These are phyloP conservation scores for Priceomyces medius DNA, from an alignment of 805 yeast genomes.

Conservation along the genomic window DNA sequence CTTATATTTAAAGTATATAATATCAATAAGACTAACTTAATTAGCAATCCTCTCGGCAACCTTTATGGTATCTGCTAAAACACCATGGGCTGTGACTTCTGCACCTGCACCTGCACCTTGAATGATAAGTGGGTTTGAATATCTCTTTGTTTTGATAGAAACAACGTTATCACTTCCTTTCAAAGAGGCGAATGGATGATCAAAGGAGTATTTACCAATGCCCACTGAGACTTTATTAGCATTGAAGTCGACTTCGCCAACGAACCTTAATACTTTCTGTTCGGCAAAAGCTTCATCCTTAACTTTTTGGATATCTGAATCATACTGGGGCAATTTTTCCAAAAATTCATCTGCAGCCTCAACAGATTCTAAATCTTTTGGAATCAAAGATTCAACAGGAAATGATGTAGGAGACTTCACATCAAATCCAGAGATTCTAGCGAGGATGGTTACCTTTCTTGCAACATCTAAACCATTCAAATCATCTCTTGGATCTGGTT, in stretches of 20 bases:
- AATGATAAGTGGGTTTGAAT: constrained; percentile 85
- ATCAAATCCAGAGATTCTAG: constrained; percentile 84
- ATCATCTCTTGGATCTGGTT: constrained; percentile 99
- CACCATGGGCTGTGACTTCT: constrained; percentile 74
- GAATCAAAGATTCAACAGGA: constrained; percentile 92
- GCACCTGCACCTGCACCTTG: constrained; percentile 98
- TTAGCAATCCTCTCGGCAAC: constrained; percentile 80
- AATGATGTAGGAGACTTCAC: constrained; percentile 88
- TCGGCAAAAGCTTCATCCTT: constrained; percentile 80
- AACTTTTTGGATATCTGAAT: constrained; percentile 70
- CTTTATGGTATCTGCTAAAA: constrained; percentile 88
- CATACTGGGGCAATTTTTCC: constrained; percentile 78
- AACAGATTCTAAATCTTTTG: constrained; percentile 75
- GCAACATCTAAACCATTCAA: constrained; percentile 98
- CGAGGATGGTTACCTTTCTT: constrained; percentile 93
- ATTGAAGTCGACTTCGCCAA: constrained; percentile 83
- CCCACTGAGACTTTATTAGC: constrained; percentile 76
- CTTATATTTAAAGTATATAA: constrained; percentile 3
- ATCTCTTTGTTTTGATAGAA: constrained; percentile 87
- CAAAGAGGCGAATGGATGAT: constrained; percentile 94
- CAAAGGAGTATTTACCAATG: constrained; percentile 77
- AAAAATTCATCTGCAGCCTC: constrained; percentile 75
- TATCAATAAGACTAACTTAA: constrained; percentile 15
- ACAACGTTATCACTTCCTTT: constrained; percentile 96
- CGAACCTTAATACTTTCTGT: constrained; percentile 87